Evolutionary conservation across 257 asterid genomes (phyloP).

Genomic region (Avicennia marina): DNA sequence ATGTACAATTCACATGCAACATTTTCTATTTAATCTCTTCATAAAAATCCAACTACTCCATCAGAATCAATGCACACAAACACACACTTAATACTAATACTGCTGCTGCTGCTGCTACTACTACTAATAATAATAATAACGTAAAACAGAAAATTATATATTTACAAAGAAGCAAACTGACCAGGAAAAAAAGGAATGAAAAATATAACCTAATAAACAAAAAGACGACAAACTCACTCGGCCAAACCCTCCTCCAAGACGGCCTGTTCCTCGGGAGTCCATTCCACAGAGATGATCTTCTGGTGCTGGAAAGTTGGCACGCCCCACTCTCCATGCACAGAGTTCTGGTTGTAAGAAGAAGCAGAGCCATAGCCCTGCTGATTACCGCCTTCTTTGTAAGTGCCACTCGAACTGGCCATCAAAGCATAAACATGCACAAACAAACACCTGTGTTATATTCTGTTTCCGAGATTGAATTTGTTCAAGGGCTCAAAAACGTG

Average conservation of each 20-base stretch:
- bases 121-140: no score
- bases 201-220: no score
- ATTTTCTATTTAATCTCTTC: not conserved
- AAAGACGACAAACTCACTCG: constrained; percentile 47
- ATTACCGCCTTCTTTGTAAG: constrained; percentile 26
- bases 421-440: constrained; percentile 27
- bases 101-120: no score
- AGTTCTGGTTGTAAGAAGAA: constrained; percentile 30
- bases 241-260: constrained; percentile 59
- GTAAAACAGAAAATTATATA: no score
- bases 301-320: constrained; percentile 68
- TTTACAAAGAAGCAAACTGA: not conserved
- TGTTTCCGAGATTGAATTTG: not conserved
- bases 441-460: no score
- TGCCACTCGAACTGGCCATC: constrained; percentile 47
- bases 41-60: constrained; percentile 3
- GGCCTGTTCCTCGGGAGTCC: constrained; percentile 87
- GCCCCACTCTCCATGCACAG: constrained; percentile 57
- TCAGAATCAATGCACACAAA: not conserved
- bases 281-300: constrained; percentile 74
- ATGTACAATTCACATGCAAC: constrained; percentile 7
- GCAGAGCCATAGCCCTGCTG: constrained; percentile 26
- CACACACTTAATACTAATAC: no score
- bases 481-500: not conserved
- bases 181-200: not conserved